A percentile compares a stretch with the other conserved stretches of the same genome.
Evolutionary conservation across 148 eudicot species (phyloP).

Genomic region (Linanthus parryae): DNA sequence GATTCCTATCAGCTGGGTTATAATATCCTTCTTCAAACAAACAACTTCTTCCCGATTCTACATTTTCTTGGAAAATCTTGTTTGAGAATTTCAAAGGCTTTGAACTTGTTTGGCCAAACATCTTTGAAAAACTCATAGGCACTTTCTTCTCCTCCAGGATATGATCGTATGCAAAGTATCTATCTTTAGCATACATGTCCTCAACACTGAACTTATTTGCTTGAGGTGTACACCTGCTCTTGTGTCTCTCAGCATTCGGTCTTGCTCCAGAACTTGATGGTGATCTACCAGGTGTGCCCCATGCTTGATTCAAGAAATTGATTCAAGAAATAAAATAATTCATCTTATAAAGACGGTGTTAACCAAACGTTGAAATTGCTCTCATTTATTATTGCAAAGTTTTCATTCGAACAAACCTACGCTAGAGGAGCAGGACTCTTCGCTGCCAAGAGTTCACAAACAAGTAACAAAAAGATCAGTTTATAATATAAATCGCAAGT

Average conservation of each 20-base stretch:
- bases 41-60: conserved; percentile 1
- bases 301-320: no score
- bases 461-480: neutral
- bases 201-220: conserved; percentile 1
- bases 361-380: neutral
- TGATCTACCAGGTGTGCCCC: conserved; percentile 8
- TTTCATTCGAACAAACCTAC: conserved; percentile 28
- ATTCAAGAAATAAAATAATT: neutral
- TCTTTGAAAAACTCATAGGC: conserved; percentile 1
- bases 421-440: conserved; percentile 38
- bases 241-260: conserved; percentile 4
- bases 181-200: neutral
- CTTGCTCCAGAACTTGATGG: conserved; percentile 11
- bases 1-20: conserved; percentile 2
- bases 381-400: neutral
- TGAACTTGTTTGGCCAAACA: conserved; percentile 1
- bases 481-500: neutral
- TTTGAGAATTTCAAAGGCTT: conserved; percentile 5
- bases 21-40: conserved; percentile 11
- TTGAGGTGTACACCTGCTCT: neutral
- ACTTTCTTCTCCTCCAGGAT: conserved; percentile 1
- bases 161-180: neutral
- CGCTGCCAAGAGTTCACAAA: conserved; percentile 21
- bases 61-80: conserved; percentile 4
- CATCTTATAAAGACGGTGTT: no score